Evolutionary conservation across 257 asterid species (phyloP).

Genomic region (Hygrophila difformis): DNA sequence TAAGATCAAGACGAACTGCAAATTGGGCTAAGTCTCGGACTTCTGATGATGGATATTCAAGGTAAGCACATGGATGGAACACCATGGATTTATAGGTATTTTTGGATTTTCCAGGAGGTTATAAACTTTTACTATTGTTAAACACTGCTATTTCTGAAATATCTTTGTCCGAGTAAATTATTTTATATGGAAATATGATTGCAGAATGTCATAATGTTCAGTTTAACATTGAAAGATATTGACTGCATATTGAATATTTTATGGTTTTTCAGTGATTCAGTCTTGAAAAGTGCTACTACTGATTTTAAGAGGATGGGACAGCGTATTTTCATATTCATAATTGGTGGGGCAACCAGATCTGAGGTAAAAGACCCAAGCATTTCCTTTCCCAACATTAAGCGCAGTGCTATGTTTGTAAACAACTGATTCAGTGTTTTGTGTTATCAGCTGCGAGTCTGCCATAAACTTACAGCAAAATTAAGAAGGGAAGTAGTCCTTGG

Average conservation of each 20-base stretch:
- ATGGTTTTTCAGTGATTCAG: constrained; percentile 74
- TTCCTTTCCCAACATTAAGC: constrained; percentile 9
- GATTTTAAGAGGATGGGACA: constrained; percentile 89
- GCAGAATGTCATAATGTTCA: no score
- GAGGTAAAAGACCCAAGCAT: constrained; percentile 44
- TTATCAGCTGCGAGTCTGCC: constrained; percentile 84
- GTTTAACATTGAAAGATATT: no score
- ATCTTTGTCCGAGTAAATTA: no score
- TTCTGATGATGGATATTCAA: constrained; percentile 88
- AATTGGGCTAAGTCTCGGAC: constrained; percentile 77
- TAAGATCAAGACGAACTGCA: constrained; percentile 92
- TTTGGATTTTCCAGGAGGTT: neutral
- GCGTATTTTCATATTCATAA: constrained; percentile 72
- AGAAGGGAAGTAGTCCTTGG: constrained; percentile 96
- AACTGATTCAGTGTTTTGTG: constrained; percentile 14
- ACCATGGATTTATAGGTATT: neutral
- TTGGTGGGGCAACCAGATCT: constrained; percentile 98
- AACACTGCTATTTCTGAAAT: no score
- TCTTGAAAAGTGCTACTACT: constrained; percentile 33
- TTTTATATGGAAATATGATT: no score
- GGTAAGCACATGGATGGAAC: constrained; percentile 36
- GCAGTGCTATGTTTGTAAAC: constrained; percentile 3
- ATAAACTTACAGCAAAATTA: constrained; percentile 73
- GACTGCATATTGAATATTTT: no score
- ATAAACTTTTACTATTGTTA: neutral